Conservation (phyloP, 345 rosid genomes). For the Heritiera fomes region DNA sequence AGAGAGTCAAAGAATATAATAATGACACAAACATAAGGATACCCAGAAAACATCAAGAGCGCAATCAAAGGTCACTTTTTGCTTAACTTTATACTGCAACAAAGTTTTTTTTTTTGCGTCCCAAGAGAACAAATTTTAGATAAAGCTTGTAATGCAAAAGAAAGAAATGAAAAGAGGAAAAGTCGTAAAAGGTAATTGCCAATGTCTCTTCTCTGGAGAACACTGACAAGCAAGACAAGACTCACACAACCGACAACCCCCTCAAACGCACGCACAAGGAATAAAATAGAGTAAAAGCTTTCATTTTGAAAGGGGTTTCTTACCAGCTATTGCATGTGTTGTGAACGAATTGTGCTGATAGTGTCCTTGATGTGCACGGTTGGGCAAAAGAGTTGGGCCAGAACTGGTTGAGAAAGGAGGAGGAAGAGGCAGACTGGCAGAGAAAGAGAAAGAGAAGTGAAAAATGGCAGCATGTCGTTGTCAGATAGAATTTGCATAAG, state of each 20-base stretch:
- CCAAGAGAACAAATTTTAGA: conserved; percentile 4
- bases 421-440: conserved; percentile 20
- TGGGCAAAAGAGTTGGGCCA: conserved; percentile 28
- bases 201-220: conserved; percentile 22
- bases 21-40: conserved; percentile 32
- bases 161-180: conserved; percentile 23
- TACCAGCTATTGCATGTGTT: conserved; percentile 34
- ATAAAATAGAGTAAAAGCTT: neutral
- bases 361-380: conserved; percentile 21
- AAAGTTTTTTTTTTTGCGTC: conserved; percentile 8
- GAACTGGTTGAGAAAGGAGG: conserved; percentile 18
- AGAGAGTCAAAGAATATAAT: conserved; percentile 38
- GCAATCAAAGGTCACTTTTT: conserved; percentile 57
- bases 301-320: neutral
- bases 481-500: conserved; percentile 32
- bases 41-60: conserved; percentile 40
- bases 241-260: neutral
- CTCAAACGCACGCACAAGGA: neutral
- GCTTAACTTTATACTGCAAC: conserved; percentile 31
- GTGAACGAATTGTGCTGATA: conserved; percentile 16
- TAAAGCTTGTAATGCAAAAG: conserved; percentile 23
- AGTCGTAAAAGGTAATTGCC: conserved; percentile 21
- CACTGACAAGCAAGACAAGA: conserved; percentile 31
- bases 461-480: conserved; percentile 29
- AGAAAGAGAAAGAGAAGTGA: conserved; percentile 14